Percentiles rank a stretch among this genome's conserved stretches.
Evolutionary conservation across 306 rosid genomes (phyloP).

Genomic region (Psophocarpus tetragonolobus): DNA sequence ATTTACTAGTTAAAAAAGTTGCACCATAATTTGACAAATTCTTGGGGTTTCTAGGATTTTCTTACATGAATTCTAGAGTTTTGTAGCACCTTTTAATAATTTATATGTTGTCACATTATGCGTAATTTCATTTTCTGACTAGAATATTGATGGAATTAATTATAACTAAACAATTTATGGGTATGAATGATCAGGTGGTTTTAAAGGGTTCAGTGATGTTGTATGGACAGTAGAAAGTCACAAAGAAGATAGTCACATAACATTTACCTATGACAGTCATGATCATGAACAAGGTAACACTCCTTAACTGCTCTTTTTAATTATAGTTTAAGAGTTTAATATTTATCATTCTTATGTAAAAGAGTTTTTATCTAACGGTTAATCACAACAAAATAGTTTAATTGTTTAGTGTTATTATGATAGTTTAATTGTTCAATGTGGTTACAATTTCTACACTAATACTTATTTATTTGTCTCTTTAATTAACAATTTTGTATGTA

Average conservation of each 20-base stretch:
- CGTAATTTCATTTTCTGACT: neutral
- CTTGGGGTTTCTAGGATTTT: too few relatives aligned
- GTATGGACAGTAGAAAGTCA: constrained; percentile 46
- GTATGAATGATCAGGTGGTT: constrained; percentile 48
- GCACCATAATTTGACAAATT: too few relatives aligned
- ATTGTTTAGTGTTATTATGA: too few relatives aligned
- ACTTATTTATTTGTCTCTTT: neutral
- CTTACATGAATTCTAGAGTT: too few relatives aligned
- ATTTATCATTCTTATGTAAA: too few relatives aligned
- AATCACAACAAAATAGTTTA: too few relatives aligned
- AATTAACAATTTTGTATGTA: constrained; percentile 8
- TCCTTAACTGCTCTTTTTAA: neutral
- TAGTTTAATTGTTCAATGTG: neutral
- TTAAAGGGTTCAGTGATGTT: constrained; percentile 51
- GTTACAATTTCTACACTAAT: neutral
- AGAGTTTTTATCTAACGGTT: too few relatives aligned
- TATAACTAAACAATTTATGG: neutral
- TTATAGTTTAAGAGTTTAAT: too few relatives aligned
- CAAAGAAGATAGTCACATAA: constrained; percentile 38
- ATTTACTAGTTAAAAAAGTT: too few relatives aligned
- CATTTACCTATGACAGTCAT: constrained; percentile 48
- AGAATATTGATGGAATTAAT: neutral
- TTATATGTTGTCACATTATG: too few relatives aligned
- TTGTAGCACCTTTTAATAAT: too few relatives aligned
- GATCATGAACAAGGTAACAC: constrained; percentile 59